These are phyloP conservation scores for Diplosphaera chodatii DNA, from an alignment of 139 green algal species.

Conservation along the genomic window DNA sequence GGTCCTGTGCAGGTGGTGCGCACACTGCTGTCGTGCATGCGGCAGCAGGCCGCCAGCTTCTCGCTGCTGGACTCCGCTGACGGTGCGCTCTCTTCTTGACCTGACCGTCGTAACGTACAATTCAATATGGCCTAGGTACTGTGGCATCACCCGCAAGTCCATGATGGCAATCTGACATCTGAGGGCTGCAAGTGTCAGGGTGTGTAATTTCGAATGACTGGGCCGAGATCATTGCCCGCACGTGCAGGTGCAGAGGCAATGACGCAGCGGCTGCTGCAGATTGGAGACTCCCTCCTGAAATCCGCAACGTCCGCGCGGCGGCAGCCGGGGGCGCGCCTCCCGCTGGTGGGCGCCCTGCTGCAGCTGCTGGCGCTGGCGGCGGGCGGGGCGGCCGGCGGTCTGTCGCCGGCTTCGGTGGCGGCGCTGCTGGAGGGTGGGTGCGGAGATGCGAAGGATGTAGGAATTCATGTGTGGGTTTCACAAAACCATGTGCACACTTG, in stretches of 20 bases:
- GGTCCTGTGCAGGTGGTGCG: conserved; percentile 7
- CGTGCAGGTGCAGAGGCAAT: conserved; percentile 13
- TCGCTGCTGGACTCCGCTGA: background rate
- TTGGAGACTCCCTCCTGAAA: conserved; percentile 45
- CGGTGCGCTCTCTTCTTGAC: background rate
- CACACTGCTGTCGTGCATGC: conserved; percentile 22
- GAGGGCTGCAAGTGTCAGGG: too few species aligned
- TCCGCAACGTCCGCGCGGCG: conserved; percentile 13
- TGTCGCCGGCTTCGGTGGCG: conserved; percentile 12
- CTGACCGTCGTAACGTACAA: too few species aligned
- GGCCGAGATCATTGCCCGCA: background rate
- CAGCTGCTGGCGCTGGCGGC: conserved; percentile 54
- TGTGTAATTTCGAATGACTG: background rate
- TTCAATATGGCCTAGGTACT: too few species aligned
- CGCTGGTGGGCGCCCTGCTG: conserved; percentile 49
- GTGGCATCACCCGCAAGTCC: too few species aligned
- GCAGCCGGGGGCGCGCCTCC: conserved; percentile 33
- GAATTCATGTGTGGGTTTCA: too few species aligned
- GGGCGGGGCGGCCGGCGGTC: conserved; percentile 10
- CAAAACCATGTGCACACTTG: too few species aligned
- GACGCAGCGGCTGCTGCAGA: conserved; percentile 35
- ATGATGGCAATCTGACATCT: too few species aligned
- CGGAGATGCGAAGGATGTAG: too few species aligned
- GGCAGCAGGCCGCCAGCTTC: conserved; percentile 11
- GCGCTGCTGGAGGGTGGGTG: conserved; percentile 15